Evolutionary conservation across 495 filamentous ascomycete genomes (phyloP), one percentile per base, ranked within the genome.

Genomic region (Parachaetomium inaequale): DNA sequence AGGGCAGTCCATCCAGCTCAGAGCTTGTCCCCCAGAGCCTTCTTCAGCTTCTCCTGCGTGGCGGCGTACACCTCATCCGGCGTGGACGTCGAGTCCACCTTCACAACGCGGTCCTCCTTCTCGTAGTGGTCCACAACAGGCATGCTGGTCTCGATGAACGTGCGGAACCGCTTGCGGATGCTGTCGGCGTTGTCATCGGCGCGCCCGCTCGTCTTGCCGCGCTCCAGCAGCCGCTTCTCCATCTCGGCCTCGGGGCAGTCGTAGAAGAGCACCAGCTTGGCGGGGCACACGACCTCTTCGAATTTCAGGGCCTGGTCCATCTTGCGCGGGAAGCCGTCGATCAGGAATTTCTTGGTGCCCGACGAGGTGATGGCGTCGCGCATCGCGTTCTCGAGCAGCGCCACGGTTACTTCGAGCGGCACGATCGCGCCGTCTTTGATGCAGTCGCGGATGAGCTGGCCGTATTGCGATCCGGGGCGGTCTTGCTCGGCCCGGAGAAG

Each of bases 331-430:
- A 98, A 98, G 1, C 93, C 88, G 73, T 98, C 93, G 66, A 98
- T 90, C 66, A 98, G 78, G 81, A 97, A 97, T 63, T 81, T 81
- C 28, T 67, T 55, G 14, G 31, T 25, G n/a, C 28, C 34, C 7
- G 29, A n/a, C 32, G 52, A 65, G 66, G 49, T 59, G 11, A 92
- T 81, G 0, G 77, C 76, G 4, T 84, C 85, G 58, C 79, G 84
- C 90, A 98, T 97, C 8, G 92, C 90, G 72, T 96, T 92, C 74
- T 96, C 94, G 4, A 98, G 83, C 17, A 98, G 74, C 29, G 88
- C 86, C 40, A 98, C 88, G n/a, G 94, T 98, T 23, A 98, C 92
- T 71, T 98, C 93, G 93, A 96, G 96, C 11, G 94, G 94, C 64
- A 98, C 94, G 75, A 98, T 98, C 66, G 85, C 87, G 63, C 94